These are phyloP conservation scores for Fusarium guadeloupense DNA, from an alignment of 2,329 filamentous ascomycete genomes.

Conservation along the genomic window DNA sequence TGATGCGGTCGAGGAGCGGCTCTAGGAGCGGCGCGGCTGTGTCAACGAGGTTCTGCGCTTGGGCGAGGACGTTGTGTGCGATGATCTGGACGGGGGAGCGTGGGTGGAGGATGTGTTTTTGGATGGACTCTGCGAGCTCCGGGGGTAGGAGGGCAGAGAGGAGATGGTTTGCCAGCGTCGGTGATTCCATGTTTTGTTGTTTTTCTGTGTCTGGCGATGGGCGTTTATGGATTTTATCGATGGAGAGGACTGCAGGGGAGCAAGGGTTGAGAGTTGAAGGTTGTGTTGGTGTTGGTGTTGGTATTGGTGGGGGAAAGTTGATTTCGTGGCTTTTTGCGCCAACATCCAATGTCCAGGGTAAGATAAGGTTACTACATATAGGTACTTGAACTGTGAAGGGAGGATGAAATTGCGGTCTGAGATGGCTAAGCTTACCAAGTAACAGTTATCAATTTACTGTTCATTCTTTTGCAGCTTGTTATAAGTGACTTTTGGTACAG, in stretches of 20 bases:
- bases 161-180: constrained; percentile 46
- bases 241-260: not conserved
- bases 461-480: not conserved
- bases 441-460: not conserved
- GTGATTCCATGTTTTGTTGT: constrained; percentile 43
- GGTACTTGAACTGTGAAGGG: too few relatives aligned
- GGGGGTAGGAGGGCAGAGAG: constrained; percentile 56
- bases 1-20: constrained; percentile 54
- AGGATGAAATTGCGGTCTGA: constrained; percentile 28
- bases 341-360: constrained; percentile 26
- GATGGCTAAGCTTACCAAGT: constrained; percentile 5
- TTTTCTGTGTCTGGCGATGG: not conserved
- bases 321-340: constrained; percentile 26
- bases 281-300: not conserved
- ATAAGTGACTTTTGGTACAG: not conserved
- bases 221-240: not conserved
- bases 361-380: too few relatives aligned
- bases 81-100: constrained; percentile 56
- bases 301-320: constrained; percentile 16
- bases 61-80: constrained; percentile 47
- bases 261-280: not conserved
- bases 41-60: constrained; percentile 44
- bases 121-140: constrained; percentile 54
- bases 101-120: constrained; percentile 59
- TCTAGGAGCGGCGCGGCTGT: constrained; percentile 54